Conservation (phyloP, 106 monocot genomes). For the Dioscorea dumetorum region DNA sequence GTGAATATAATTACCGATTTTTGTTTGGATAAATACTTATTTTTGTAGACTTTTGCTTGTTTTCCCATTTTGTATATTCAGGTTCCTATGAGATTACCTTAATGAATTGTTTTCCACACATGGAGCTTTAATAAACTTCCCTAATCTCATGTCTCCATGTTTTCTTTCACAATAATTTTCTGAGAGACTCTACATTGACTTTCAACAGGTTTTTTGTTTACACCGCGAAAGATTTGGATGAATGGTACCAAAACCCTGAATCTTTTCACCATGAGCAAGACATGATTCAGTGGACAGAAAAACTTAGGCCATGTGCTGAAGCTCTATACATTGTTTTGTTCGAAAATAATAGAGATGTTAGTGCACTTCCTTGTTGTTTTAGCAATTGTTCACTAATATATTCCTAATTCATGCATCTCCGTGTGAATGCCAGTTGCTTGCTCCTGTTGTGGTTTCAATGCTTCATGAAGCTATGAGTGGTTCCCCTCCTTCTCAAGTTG, state of each 20-base stretch:
- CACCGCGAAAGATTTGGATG: conserved; percentile 75
- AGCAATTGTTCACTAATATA: background rate
- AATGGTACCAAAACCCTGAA: conserved; percentile 86
- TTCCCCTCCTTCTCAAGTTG: conserved; percentile 62
- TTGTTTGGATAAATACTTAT: too few relatives aligned
- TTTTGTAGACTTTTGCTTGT: too few relatives aligned
- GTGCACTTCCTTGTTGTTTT: conserved; percentile 12
- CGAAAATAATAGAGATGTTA: conserved; percentile 84
- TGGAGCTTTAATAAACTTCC: too few relatives aligned
- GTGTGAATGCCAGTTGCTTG: conserved; percentile 53
- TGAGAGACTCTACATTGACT: conserved; percentile 1
- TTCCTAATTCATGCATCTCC: background rate
- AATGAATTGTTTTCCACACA: too few relatives aligned
- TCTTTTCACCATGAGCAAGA: conserved; percentile 97
- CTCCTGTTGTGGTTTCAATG: conserved; percentile 83
- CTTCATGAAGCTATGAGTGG: conserved; percentile 75
- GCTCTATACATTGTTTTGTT: conserved; percentile 95
- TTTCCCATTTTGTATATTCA: too few relatives aligned
- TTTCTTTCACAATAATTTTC: too few relatives aligned
- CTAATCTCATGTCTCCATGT: too few relatives aligned
- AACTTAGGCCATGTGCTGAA: conserved; percentile 92
- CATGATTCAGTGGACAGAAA: conserved; percentile 95
- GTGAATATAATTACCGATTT: too few relatives aligned
- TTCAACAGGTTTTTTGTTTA: conserved; percentile 68
- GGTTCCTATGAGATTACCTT: too few relatives aligned